phyloP scores from a whole-genome alignment of 192 early-diverging fungal genomes.

The Cladochytrium replicatum region DNA sequence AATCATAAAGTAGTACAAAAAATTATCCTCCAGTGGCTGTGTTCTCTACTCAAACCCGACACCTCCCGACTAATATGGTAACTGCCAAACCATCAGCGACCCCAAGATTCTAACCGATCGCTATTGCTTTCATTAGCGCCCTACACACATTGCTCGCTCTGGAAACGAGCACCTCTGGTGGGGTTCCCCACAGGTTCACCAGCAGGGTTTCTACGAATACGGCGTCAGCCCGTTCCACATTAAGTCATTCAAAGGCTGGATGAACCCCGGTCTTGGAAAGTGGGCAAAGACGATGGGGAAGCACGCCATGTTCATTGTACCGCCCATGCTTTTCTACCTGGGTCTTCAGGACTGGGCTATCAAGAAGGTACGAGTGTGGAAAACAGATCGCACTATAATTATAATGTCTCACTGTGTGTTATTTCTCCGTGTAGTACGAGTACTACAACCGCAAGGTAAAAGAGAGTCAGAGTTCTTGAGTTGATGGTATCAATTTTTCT shows the following conservation, averaged over 20 bases:
- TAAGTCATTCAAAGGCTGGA: constrained; percentile 38
- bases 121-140: too few species aligned
- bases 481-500: too few species aligned
- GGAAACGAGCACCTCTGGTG: too few species aligned
- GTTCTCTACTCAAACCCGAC: too few species aligned
- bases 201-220: constrained; percentile 39
- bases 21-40: too few species aligned
- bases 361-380: constrained; percentile 16
- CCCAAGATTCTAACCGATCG: too few species aligned
- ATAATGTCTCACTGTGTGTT: neutral
- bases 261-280: constrained; percentile 29
- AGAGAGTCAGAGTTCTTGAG: too few species aligned
- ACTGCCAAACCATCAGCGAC: too few species aligned
- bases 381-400: neutral
- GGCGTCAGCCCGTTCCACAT: constrained; percentile 38
- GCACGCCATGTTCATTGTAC: constrained; percentile 26
- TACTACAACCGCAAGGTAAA: constrained; percentile 37
- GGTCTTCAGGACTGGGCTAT: constrained; percentile 30
- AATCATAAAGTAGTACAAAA: too few species aligned
- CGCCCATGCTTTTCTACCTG: constrained; percentile 30
- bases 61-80: too few species aligned
- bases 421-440: constrained; percentile 18
- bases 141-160: too few species aligned
- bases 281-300: constrained; percentile 19
- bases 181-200: constrained; percentile 20